phyloP scores from a whole-genome alignment of 139 green algal species.

The Picochlorum sp. region DNA sequence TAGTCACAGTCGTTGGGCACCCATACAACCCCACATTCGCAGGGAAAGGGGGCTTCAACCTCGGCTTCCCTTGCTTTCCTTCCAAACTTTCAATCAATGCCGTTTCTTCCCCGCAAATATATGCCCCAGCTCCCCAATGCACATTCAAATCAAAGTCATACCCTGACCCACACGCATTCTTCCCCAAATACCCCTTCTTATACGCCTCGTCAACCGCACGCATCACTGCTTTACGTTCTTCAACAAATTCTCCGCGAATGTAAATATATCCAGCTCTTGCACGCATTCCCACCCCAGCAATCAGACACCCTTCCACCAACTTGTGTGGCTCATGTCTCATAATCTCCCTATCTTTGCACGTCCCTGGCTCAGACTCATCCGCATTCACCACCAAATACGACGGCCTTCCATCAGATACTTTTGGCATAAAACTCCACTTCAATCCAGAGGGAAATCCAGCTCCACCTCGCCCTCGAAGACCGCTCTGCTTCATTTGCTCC shows the following conservation, averaged over 20 bases:
- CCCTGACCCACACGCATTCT: slow-evolving; percentile 19
- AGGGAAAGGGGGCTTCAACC: slow-evolving; percentile 29
- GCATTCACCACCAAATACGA: slow-evolving; percentile 27
- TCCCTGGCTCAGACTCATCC: slow-evolving; percentile 26
- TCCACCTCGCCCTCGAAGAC: slow-evolving; percentile 21
- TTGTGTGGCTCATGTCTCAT: slow-evolving; percentile 23
- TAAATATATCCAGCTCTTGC: slow-evolving; percentile 22
- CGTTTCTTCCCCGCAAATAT: slow-evolving; percentile 30
- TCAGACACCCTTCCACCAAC: slow-evolving; percentile 20
- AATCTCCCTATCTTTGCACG: slow-evolving; percentile 28
- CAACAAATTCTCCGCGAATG: slow-evolving; percentile 20
- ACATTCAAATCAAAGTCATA: slow-evolving; percentile 24
- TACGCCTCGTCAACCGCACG: slow-evolving; percentile 23
- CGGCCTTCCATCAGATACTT: slow-evolving; percentile 7
- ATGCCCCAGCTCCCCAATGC: slow-evolving; percentile 20
- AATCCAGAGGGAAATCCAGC: slow-evolving; percentile 26
- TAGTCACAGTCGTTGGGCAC: slow-evolving; percentile 17
- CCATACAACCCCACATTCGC: slow-evolving; percentile 22
- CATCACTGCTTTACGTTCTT: slow-evolving; percentile 8
- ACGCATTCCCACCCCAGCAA: slow-evolving; percentile 19
- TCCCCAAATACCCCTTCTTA: slow-evolving; percentile 14
- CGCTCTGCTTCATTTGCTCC: slow-evolving; percentile 21
- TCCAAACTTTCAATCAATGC: slow-evolving; percentile 26
- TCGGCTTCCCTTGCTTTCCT: slow-evolving; percentile 28
- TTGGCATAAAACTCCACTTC: slow-evolving; percentile 32